phyloP scores from a whole-genome alignment of 805 yeast genomes.

The Candida parachauliodes region DNA sequence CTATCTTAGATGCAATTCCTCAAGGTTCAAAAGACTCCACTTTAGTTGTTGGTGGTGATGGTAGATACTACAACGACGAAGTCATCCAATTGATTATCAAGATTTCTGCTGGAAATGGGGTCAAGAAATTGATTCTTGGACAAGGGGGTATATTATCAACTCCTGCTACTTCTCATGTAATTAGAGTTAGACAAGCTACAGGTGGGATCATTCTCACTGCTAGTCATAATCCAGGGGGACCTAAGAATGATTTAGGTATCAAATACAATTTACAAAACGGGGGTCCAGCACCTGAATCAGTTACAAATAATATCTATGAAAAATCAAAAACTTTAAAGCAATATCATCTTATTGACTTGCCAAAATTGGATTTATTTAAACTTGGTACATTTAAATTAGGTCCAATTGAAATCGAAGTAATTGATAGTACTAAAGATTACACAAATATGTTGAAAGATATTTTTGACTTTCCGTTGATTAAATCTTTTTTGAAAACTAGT shows the following conservation, averaged over 20 bases:
- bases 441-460: constrained; percentile 75
- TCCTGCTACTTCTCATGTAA: constrained; percentile 94
- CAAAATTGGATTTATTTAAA: constrained; percentile 57
- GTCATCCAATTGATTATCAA: constrained; percentile 78
- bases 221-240: constrained; percentile 98
- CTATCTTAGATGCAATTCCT: constrained; percentile 81
- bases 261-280: constrained; percentile 94
- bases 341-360: constrained; percentile 61
- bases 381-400: constrained; percentile 56
- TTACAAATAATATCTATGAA: constrained; percentile 83
- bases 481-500: constrained; percentile 55
- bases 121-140: constrained; percentile 79
- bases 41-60: constrained; percentile 95
- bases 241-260: constrained; percentile 86
- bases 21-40: constrained; percentile 76
- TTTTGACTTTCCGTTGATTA: constrained; percentile 83
- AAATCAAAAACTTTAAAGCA: constrained; percentile 53
- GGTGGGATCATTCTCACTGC: constrained; percentile 97
- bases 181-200: constrained; percentile 69
- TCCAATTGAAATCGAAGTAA: constrained; percentile 69
- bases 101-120: constrained; percentile 91
- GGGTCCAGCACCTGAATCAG: constrained; percentile 97
- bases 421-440: constrained; percentile 78
- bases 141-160: constrained; percentile 86
- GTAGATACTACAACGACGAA: constrained; percentile 81